Conservation (phyloP, 345 rosid species). For the Moringa oleifera region DNA sequence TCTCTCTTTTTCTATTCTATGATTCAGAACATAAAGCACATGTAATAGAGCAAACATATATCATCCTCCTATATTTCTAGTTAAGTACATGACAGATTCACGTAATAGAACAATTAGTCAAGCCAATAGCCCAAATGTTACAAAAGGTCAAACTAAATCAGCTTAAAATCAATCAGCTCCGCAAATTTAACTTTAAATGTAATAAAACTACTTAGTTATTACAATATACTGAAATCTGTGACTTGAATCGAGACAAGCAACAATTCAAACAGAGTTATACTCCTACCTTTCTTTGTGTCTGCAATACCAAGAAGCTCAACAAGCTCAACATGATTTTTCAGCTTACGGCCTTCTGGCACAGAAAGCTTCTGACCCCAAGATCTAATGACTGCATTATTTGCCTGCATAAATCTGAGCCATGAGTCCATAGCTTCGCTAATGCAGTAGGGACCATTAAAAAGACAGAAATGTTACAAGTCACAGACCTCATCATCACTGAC, state of each 20-base stretch:
- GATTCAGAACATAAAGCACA: background rate
- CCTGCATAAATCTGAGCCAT: conserved; percentile 32
- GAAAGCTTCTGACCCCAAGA: conserved; percentile 55
- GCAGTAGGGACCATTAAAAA: background rate
- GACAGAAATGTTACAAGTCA: background rate
- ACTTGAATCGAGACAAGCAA: background rate
- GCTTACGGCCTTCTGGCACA: conserved; percentile 35
- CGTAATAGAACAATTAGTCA: too few species aligned
- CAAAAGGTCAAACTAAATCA: too few species aligned
- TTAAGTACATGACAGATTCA: too few species aligned
- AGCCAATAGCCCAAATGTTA: too few species aligned
- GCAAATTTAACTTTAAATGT: too few species aligned
- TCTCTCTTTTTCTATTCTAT: too few species aligned
- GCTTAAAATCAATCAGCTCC: background rate
- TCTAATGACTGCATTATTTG: conserved; percentile 55
- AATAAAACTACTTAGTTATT: too few species aligned
- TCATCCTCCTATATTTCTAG: background rate
- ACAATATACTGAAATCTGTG: background rate
- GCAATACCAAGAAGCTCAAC: conserved; percentile 86
- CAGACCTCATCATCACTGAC: conserved; percentile 67
- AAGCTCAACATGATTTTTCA: conserved; percentile 88
- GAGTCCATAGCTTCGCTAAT: background rate
- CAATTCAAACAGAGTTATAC: background rate
- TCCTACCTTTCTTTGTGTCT: conserved; percentile 67
- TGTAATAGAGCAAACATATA: background rate